Evolutionary conservation across 192 early-diverging fungal genomes (phyloP), one percentile per base, ranked within the genome.

Genomic region (Funneliformis mosseae): DNA sequence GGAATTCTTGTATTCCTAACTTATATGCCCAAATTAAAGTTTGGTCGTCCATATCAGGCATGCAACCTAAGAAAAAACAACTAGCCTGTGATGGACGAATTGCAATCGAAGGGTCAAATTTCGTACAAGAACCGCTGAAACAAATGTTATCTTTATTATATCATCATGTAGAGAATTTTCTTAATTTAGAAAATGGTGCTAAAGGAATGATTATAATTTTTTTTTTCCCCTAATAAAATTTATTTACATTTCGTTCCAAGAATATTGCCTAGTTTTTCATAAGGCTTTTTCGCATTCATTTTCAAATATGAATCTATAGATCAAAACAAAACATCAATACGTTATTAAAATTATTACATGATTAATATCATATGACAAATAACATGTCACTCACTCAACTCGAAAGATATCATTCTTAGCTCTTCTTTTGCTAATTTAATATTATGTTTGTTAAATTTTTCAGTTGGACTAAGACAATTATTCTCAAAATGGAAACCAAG

Each of bases 211-310:
- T 67, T 38, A 25, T 66, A 33, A 14, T 33, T 8, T 14, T 28
- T 66, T 66, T n/a, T n/a, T 61, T 61, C 23, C 33, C 33, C 48
- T 21, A 28, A 39, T 16, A 21, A 48, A 48, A 74, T 42, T 27
- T 45, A 74, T 50, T 33, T 60, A 77, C 75, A 63, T 76, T 60
- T 23, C 38, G 75, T 77, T 63, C 75, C 75, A 77, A 77, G 55
- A 64, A 77, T 21, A 27, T 61, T 21, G 7, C 11, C 25, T 42
- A 77, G 27, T 18, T 61, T 77, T 8, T 39, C 39, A 18, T 63
- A 77, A 4, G 75, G 75, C 21, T 43, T 43, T 23, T 41, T 25
- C 9, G 18, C n/a, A 70, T n/a, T 3, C 14, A 3, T n/a, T 10
- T 42, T 41, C 2, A 5, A n/a, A n/a, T 5, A 41, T 4, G n/a